phyloP scores from a whole-genome alignment of 768 basidiomycete genomes.

The Leccinum barrowsii region DNA sequence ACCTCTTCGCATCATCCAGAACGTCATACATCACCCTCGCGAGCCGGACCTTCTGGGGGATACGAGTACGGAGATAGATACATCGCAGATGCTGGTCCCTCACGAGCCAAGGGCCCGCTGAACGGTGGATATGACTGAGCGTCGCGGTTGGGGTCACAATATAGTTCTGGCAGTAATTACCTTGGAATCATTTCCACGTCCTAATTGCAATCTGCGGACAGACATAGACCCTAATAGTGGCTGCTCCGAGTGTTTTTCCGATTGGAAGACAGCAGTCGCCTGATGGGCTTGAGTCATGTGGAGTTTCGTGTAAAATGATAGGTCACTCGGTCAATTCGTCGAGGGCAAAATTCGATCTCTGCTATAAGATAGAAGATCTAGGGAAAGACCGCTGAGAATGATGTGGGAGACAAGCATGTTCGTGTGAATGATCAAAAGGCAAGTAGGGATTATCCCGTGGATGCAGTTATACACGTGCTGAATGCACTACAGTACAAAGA shows the following conservation, averaged over 20 bases:
- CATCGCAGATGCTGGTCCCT: background rate
- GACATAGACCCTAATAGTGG: background rate
- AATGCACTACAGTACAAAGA: background rate
- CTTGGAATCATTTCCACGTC: background rate
- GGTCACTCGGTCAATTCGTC: background rate
- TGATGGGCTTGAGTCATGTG: no score
- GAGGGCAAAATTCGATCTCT: background rate
- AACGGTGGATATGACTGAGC: background rate
- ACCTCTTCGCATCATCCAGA: background rate
- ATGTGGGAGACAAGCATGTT: background rate
- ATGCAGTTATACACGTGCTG: background rate
- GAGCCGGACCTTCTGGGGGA: background rate
- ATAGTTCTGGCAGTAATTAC: background rate
- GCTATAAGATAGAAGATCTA: background rate
- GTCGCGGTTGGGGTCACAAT: background rate
- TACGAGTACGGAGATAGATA: background rate
- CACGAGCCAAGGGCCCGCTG: constrained; percentile 2
- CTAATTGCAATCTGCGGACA: background rate
- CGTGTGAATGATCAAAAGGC: background rate
- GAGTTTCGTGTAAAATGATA: no score
- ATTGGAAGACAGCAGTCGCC: no score
- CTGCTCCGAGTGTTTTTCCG: no score
- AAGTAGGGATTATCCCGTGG: background rate
- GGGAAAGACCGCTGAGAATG: background rate
- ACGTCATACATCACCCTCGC: background rate